phyloP scores from a whole-genome alignment of 169 alveolate species.

The Nephromyces sp. region DNA sequence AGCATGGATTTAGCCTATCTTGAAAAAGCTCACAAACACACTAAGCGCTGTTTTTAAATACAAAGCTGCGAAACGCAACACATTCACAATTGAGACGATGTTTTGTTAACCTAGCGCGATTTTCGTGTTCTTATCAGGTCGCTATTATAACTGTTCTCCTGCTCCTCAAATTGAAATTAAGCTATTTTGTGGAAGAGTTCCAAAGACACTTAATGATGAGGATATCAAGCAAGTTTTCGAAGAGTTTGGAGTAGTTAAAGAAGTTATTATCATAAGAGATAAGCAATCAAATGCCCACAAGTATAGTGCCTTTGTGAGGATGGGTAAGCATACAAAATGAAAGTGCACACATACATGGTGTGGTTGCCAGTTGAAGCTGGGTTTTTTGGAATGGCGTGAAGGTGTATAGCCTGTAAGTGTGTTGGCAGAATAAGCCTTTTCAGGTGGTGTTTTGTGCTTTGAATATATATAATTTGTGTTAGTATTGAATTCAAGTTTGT shows the following conservation, averaged over 20 bases:
- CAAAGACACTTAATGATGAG: constrained; percentile 62
- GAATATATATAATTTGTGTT: neutral
- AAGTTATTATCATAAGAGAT: constrained; percentile 68
- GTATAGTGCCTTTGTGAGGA: constrained; percentile 20
- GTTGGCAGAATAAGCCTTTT: neutral
- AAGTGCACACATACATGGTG: too few relatives aligned
- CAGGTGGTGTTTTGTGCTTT: neutral
- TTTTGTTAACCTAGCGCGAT: too few relatives aligned
- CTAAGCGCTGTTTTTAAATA: too few relatives aligned
- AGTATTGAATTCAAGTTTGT: neutral
- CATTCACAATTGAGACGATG: too few relatives aligned
- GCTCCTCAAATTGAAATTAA: neutral
- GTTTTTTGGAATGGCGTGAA: neutral
- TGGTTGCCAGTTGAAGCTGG: neutral
- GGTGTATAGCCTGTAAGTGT: neutral
- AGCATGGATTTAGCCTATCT: too few relatives aligned
- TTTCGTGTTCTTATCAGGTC: too few relatives aligned
- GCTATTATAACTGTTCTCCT: too few relatives aligned
- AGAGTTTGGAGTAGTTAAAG: constrained; percentile 73
- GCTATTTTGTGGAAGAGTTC: constrained; percentile 60
- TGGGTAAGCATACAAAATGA: constrained; percentile 8
- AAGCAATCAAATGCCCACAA: constrained; percentile 66
- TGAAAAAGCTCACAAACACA: too few relatives aligned
- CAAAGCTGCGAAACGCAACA: too few relatives aligned
- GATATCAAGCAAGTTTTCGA: constrained; percentile 67